These are phyloP conservation scores for Apiotrichum domesticum DNA, from an alignment of 1,284 basidiomycete genomes.

Conservation along the genomic window DNA sequence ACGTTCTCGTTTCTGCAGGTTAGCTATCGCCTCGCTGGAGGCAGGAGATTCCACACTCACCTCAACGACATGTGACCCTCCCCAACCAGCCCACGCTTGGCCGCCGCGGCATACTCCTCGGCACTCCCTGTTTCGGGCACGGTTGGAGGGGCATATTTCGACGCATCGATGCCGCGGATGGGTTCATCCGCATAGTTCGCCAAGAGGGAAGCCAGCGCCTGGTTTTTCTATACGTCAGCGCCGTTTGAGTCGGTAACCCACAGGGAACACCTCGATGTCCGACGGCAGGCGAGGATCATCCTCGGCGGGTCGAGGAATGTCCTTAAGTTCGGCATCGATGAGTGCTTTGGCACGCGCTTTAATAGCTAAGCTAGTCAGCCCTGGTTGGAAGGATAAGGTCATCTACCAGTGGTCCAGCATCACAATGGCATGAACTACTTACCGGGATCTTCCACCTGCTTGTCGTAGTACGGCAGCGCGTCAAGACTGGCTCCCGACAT, in stretches of 20 bases:
- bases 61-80: conserved; percentile 83
- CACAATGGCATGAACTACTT: conserved; percentile 42
- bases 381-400: neutral
- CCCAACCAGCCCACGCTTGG: conserved; percentile 75
- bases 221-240: conserved; percentile 26
- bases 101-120: conserved; percentile 69
- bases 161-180: conserved; percentile 65
- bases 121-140: conserved; percentile 58
- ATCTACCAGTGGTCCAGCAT: too few species aligned
- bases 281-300: conserved; percentile 69
- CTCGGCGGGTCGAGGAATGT: conserved; percentile 26
- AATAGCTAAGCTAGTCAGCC: conserved; percentile 16
- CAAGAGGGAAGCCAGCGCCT: conserved; percentile 59
- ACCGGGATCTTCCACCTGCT: conserved; percentile 74
- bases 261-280: conserved; percentile 50
- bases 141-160: conserved; percentile 70
- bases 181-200: conserved; percentile 55
- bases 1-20: conserved; percentile 69
- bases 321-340: conserved; percentile 43
- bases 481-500: conserved; percentile 53
- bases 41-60: conserved; percentile 48
- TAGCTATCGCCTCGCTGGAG: neutral
- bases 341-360: conserved; percentile 38
- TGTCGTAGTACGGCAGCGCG: conserved; percentile 90
- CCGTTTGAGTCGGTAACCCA: conserved; percentile 16